Percentiles rank a stretch among this genome's conserved stretches.
phyloP scores from a whole-genome alignment of 2,329 filamentous ascomycete genomes.

The Microascus cirrosus region DNA sequence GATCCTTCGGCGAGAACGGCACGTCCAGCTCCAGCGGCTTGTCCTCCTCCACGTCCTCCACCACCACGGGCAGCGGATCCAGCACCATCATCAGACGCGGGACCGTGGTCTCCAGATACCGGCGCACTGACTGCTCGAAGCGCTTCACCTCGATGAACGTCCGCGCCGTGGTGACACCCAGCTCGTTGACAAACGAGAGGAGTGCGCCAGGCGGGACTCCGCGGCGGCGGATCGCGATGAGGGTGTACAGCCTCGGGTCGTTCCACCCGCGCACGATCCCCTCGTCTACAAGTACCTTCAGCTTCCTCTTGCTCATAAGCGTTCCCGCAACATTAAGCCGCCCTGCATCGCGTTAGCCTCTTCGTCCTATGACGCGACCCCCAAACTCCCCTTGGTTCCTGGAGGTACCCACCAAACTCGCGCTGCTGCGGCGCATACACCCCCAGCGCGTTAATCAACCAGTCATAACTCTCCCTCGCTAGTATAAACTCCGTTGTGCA shows the following conservation, averaged over 20 bases:
- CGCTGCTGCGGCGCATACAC: slow-evolving; percentile 91
- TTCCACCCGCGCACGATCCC: slow-evolving; percentile 81
- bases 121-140: slow-evolving; percentile 78
- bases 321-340: slow-evolving; percentile 65
- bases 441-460: slow-evolving; percentile 68
- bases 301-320: slow-evolving; percentile 76
- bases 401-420: slow-evolving; percentile 47
- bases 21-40: slow-evolving; percentile 51
- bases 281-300: slow-evolving; percentile 67
- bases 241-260: slow-evolving; percentile 79
- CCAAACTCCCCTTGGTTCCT: too few relatives aligned
- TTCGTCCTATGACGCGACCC: too few relatives aligned
- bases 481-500: slow-evolving; percentile 91
- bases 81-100: slow-evolving; percentile 83
- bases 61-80: slow-evolving; percentile 71
- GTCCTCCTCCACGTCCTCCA: slow-evolving; percentile 65
- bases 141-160: slow-evolving; percentile 69
- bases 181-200: slow-evolving; percentile 79
- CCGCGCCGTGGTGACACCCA: slow-evolving; percentile 76
- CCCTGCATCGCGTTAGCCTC: slow-evolving; percentile 10
- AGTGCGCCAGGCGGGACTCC: slow-evolving; percentile 84
- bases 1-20: slow-evolving; percentile 76
- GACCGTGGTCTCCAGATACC: slow-evolving; percentile 78
- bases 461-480: slow-evolving; percentile 81
- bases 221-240: slow-evolving; percentile 72